A percentile compares a stretch with the other conserved stretches of the same genome.
These are phyloP conservation scores for Xerocomellus amylosporus DNA, from an alignment of 768 basidiomycete genomes.

Conservation along the genomic window DNA sequence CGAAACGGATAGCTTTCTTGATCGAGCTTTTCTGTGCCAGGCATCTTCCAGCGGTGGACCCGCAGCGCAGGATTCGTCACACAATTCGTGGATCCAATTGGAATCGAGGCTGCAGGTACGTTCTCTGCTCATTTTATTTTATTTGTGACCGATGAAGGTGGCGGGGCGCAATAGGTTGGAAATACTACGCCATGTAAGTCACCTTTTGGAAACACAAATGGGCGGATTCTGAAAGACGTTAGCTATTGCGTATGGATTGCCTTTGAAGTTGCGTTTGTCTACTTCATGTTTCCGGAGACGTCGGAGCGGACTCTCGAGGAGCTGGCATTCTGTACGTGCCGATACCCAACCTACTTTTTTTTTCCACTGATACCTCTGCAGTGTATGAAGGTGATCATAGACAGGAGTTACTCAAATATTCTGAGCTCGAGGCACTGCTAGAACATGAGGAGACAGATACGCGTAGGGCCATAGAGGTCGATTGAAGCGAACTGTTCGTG, in stretches of 20 bases:
- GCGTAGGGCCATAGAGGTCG: neutral
- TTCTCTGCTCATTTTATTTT: neutral
- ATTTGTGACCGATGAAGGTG: neutral
- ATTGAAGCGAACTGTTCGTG: too few species aligned
- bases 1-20: too few species aligned
- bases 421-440: neutral
- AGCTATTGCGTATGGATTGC: too few species aligned
- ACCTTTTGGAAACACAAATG: neutral
- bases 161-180: constrained; percentile 3
- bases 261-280: too few species aligned
- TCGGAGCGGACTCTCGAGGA: too few species aligned
- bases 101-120: neutral
- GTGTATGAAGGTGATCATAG: constrained; percentile 1
- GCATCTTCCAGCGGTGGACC: constrained; percentile 36
- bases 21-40: too few species aligned
- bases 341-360: too few species aligned
- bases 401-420: neutral
- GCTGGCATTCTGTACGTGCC: too few species aligned
- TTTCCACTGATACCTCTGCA: too few species aligned
- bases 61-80: constrained; percentile 30
- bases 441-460: neutral
- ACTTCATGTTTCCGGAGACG: too few species aligned
- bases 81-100: constrained; percentile 15
- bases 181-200: constrained; percentile 10
- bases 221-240: neutral